Percentiles rank a stretch among this genome's conserved stretches.
Evolutionary conservation across 495 filamentous ascomycete genomes (phyloP).

Genomic region (Hyaloscypha hepaticicola): DNA sequence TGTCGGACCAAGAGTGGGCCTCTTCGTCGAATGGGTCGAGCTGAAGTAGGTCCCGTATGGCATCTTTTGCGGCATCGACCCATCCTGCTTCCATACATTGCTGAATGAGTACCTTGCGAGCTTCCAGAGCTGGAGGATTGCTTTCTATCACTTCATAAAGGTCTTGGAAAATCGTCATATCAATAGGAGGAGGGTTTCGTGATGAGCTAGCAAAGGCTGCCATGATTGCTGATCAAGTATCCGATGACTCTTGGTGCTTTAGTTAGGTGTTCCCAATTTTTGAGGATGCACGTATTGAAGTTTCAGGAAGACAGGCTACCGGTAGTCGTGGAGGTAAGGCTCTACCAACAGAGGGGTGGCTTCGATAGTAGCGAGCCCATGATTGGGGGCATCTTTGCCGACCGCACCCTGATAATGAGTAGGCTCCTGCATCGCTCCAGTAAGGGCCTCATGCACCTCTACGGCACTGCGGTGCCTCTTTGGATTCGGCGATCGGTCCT

Average conservation of each 20-base stretch:
- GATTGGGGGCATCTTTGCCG: neutral
- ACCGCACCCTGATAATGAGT: neutral
- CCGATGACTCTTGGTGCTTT: neutral
- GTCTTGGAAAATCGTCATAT: slow-evolving; percentile 19
- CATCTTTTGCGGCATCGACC: slow-evolving; percentile 19
- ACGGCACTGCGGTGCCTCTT: neutral
- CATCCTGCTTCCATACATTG: slow-evolving; percentile 12
- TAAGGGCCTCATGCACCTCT: neutral
- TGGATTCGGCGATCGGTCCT: neutral
- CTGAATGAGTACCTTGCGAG: slow-evolving; percentile 22
- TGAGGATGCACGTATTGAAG: neutral
- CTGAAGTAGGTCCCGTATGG: neutral
- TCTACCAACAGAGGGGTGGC: neutral
- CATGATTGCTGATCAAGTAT: neutral
- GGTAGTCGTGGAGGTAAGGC: neutral
- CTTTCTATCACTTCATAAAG: slow-evolving; percentile 19
- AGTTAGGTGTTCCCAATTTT: neutral
- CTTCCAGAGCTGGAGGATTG: slow-evolving; percentile 15
- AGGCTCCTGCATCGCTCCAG: neutral
- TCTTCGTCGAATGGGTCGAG: slow-evolving; percentile 19
- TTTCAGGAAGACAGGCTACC: neutral
- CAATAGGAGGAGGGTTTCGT: neutral
- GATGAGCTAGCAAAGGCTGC: slow-evolving; percentile 3
- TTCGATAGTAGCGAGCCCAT: neutral
- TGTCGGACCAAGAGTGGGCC: neutral